phyloP scores from a whole-genome alignment of 192 early-diverging fungal genomes.

The Coemansia sp. region DNA sequence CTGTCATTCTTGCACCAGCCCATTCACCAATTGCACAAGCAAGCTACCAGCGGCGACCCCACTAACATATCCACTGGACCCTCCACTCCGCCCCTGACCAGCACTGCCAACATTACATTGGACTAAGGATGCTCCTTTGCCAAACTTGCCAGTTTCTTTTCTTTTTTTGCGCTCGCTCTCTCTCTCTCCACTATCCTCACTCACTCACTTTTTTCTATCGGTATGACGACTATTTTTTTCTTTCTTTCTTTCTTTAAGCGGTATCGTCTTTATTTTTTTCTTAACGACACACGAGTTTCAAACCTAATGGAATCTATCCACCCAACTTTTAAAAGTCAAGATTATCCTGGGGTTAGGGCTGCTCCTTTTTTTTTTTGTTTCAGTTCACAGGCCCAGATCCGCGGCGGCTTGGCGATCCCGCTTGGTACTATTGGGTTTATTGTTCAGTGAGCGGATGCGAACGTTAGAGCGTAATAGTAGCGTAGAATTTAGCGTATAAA shows the following conservation, averaged over 20 bases:
- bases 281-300: background rate
- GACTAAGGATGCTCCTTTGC: background rate
- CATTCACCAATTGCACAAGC: constrained; percentile 51
- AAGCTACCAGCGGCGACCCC: constrained; percentile 19
- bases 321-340: no score
- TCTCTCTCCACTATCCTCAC: background rate
- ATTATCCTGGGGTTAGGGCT: background rate
- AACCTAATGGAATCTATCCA: no score
- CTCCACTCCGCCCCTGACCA: constrained; percentile 33
- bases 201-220: background rate
- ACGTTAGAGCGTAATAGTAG: no score
- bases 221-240: constrained; percentile 6
- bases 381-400: background rate
- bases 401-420: background rate
- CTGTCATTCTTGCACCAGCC: constrained; percentile 53
- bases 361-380: background rate
- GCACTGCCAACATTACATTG: constrained; percentile 33
- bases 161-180: background rate
- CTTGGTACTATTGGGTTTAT: background rate
- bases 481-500: no score
- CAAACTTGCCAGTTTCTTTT: background rate
- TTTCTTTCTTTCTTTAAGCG: background rate
- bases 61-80: constrained; percentile 14
- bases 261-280: background rate
- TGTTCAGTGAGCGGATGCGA: no score